A percentile compares a stretch with the other conserved stretches of the same genome.
phyloP scores from a whole-genome alignment of 2,329 filamentous ascomycete species.

The Onygenales sp. region DNA sequence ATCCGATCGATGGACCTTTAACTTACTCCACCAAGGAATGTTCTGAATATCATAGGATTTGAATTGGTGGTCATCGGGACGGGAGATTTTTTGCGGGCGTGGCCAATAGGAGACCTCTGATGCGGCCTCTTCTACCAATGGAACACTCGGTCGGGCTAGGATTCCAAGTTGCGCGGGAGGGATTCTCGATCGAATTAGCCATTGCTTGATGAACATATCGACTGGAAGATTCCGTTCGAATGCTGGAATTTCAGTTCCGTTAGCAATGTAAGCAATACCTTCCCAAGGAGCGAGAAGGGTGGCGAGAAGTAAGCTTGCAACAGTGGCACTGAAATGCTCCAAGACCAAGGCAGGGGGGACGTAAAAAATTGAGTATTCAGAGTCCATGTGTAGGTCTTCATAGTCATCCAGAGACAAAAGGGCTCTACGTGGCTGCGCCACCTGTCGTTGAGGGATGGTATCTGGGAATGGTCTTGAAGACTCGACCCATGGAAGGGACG shows the following conservation, averaged over 20 bases:
- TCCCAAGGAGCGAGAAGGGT: constrained; percentile 8
- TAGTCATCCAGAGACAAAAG: constrained; percentile 8
- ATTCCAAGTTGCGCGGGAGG: constrained; percentile 1
- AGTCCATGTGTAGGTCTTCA: constrained; percentile 3
- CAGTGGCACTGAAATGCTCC: constrained; percentile 2
- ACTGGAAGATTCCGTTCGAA: constrained; percentile 33
- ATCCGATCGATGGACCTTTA: constrained; percentile 27
- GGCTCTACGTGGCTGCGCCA: not conserved
- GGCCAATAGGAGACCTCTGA: constrained; percentile 25
- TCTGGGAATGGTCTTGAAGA: not conserved
- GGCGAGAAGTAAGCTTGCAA: constrained; percentile 8
- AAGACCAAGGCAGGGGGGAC: constrained; percentile 6
- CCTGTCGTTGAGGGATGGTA: not conserved
- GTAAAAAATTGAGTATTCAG: constrained; percentile 8
- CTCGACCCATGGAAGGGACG: not conserved
- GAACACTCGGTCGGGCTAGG: constrained; percentile 3
- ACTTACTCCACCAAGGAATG: constrained; percentile 30
- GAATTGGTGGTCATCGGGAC: constrained; percentile 19
- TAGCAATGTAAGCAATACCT: constrained; percentile 9
- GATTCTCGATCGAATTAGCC: constrained; percentile 23
- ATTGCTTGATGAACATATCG: constrained; percentile 34
- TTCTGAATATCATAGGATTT: constrained; percentile 31
- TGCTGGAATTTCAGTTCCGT: constrained; percentile 15
- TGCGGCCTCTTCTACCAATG: constrained; percentile 19
- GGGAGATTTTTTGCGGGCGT: constrained; percentile 22